Evolutionary conservation across 495 filamentous ascomycete genomes (phyloP).

Genomic region (Aspergillus incahuasiensis): DNA sequence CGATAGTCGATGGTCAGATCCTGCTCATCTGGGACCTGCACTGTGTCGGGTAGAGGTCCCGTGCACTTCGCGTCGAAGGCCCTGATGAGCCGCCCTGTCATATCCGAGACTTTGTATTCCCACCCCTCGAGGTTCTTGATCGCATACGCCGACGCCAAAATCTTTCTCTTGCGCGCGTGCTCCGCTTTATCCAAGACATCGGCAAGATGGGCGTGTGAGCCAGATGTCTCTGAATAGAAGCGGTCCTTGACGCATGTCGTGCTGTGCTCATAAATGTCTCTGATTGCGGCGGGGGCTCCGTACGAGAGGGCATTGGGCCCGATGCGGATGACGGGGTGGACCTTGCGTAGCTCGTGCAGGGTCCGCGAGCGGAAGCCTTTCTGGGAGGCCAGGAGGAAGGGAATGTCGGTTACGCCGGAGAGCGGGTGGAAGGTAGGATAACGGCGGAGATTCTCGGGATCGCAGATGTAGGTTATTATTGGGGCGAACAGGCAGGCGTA

Average conservation of each 20-base stretch:
- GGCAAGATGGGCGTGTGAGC: constrained; percentile 31
- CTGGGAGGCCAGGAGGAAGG: constrained; percentile 30
- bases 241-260: constrained; percentile 42
- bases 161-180: constrained; percentile 37
- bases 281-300: constrained; percentile 32
- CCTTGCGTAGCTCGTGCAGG: constrained; percentile 33
- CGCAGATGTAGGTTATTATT: constrained; percentile 25
- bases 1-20: constrained; percentile 28
- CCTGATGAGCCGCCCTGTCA: constrained; percentile 27
- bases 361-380: constrained; percentile 30
- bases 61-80: constrained; percentile 19
- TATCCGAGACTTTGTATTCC: constrained; percentile 48
- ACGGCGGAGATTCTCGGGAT: constrained; percentile 38
- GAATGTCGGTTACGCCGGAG: constrained; percentile 35
- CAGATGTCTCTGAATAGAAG: constrained; percentile 29
- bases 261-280: constrained; percentile 49
- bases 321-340: constrained; percentile 36
- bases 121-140: constrained; percentile 45
- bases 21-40: background rate
- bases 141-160: constrained; percentile 42
- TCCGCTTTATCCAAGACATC: constrained; percentile 37
- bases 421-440: constrained; percentile 36
- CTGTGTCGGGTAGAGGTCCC: constrained; percentile 6
- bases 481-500: constrained; percentile 18
- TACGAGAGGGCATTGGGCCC: constrained; percentile 47